Evolutionary conservation across 192 early-diverging fungal genomes (phyloP).

Genomic region (Rhizophagus sp.): DNA sequence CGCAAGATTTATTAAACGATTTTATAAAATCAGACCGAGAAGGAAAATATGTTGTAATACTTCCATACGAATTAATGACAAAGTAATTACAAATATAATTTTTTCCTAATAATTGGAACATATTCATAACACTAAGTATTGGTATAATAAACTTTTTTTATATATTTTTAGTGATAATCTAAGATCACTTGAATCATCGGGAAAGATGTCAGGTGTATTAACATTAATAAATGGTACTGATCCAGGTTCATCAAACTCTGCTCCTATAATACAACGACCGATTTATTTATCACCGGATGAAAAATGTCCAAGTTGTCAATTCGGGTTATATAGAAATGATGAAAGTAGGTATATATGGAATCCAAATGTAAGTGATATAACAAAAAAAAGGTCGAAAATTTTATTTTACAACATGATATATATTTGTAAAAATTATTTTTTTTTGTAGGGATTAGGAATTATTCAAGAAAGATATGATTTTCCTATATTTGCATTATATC

Average conservation of each 20-base stretch:
- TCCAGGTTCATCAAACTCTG: slow-evolving; percentile 20
- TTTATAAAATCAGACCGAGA: slow-evolving; percentile 44
- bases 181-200: slow-evolving; percentile 40
- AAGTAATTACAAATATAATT: slow-evolving; percentile 40
- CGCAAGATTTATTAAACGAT: slow-evolving; percentile 46
- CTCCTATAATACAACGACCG: slow-evolving; percentile 37
- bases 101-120: background rate
- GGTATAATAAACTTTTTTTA: background rate
- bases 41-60: slow-evolving; percentile 55
- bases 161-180: slow-evolving; percentile 48
- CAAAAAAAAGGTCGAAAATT: background rate
- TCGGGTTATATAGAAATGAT: slow-evolving; percentile 64
- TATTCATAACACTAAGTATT: background rate
- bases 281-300: slow-evolving; percentile 55
- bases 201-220: slow-evolving; percentile 61
- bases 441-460: slow-evolving; percentile 58
- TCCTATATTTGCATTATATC: slow-evolving; percentile 64
- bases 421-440: background rate
- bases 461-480: slow-evolving; percentile 57
- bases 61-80: slow-evolving; percentile 63
- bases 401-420: background rate
- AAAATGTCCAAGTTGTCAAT: slow-evolving; percentile 69
- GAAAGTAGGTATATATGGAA: slow-evolving; percentile 65
- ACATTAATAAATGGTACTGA: slow-evolving; percentile 44
- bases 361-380: slow-evolving; percentile 50